Evolutionary conservation across 2,329 filamentous ascomycete genomes (phyloP).

Genomic region (Fonsecaea erecta): DNA sequence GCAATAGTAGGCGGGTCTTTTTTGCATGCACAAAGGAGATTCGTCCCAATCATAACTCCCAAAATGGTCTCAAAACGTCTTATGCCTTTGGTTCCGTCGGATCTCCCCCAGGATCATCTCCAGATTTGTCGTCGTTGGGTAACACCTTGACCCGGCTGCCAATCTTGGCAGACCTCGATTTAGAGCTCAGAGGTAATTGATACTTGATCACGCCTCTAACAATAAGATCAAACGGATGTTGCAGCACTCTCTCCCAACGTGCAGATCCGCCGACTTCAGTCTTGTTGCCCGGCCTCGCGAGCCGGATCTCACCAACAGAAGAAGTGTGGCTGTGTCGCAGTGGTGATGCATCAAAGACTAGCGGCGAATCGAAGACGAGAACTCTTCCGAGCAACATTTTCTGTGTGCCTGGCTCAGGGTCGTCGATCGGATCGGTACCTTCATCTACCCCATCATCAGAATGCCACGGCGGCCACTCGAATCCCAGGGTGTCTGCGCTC

Average conservation of each 20-base stretch:
- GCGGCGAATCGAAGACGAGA: conserved; percentile 80
- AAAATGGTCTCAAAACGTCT: not conserved
- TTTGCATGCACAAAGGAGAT: conserved; percentile 36
- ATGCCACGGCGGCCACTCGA: conserved; percentile 33
- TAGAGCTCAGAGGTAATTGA: conserved; percentile 63
- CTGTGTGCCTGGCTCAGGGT: conserved; percentile 65
- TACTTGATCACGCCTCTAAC: conserved; percentile 91
- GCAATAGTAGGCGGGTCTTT: conserved; percentile 8
- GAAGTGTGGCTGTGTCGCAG: conserved; percentile 73
- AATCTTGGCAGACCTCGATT: conserved; percentile 56
- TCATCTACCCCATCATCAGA: conserved; percentile 53
- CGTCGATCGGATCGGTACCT: conserved; percentile 67
- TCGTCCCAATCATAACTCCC: conserved; percentile 31
- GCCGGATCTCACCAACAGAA: conserved; percentile 81
- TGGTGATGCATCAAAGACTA: conserved; percentile 88
- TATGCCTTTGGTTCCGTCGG: not conserved
- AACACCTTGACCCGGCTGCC: conserved; percentile 49
- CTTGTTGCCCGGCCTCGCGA: conserved; percentile 82
- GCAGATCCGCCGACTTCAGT: conserved; percentile 80
- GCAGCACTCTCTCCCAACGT: conserved; percentile 86
- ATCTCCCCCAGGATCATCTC: conserved; percentile 21
- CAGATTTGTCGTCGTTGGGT: conserved; percentile 43
- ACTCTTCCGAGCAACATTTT: conserved; percentile 94
- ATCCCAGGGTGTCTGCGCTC: conserved; percentile 27
- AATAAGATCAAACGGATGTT: conserved; percentile 92